Evolutionary conservation across 2,329 filamentous ascomycete genomes (phyloP).

Genomic region (Fusarium sarcochroum): DNA sequence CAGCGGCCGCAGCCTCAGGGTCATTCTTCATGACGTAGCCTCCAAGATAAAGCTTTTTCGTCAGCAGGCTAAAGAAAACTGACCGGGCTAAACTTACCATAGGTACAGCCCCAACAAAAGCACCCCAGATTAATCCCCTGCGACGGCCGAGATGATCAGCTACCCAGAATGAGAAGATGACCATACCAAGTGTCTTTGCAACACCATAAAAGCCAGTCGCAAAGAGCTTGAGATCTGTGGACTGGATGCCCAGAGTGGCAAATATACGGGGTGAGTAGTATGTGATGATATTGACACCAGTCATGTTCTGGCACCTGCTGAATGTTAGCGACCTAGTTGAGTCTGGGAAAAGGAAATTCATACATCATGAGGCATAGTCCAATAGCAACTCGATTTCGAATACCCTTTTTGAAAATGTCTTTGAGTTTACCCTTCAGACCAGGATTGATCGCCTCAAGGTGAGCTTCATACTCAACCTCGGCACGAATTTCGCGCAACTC

Average conservation of each 20-base stretch:
- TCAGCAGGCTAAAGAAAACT: too few species aligned
- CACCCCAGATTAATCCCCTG: constrained; percentile 57
- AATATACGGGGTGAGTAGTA: constrained; percentile 63
- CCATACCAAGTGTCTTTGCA: constrained; percentile 45
- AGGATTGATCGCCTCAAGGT: too few species aligned
- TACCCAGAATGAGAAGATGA: constrained; percentile 58
- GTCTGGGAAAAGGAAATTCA: too few species aligned
- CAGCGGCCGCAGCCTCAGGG: constrained; percentile 54
- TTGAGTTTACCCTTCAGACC: too few species aligned
- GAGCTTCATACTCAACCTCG: too few species aligned
- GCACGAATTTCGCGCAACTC: too few species aligned
- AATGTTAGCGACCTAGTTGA: neutral
- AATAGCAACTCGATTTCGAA: too few species aligned
- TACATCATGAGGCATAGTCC: too few species aligned
- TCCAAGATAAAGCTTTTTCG: constrained; percentile 48
- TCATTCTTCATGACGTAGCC: constrained; percentile 50
- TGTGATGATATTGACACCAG: constrained; percentile 68
- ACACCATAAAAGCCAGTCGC: too few species aligned
- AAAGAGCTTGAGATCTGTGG: constrained; percentile 47
- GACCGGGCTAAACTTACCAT: constrained; percentile 25
- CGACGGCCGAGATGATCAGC: constrained; percentile 63
- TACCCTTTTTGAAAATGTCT: too few species aligned
- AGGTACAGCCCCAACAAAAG: constrained; percentile 52
- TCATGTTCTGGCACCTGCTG: constrained; percentile 43
- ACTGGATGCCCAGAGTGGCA: constrained; percentile 51